Evolutionary conservation across 805 yeast species (phyloP).

Genomic region (Wickerhamiella sergipiensis): DNA sequence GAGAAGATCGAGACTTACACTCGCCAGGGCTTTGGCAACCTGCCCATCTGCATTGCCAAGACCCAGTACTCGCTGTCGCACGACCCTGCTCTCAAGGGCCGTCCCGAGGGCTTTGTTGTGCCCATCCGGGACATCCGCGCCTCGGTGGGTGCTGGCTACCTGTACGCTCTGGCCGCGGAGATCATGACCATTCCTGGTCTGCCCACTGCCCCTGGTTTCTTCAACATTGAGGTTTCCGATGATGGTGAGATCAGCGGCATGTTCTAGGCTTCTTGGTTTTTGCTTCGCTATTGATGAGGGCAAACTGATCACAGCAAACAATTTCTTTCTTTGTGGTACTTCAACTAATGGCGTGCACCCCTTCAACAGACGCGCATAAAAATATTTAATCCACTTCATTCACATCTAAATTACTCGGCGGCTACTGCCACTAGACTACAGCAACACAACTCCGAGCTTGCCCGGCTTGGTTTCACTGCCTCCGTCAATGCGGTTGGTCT

Average conservation of each 20-base stretch:
- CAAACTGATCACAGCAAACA: too few species aligned
- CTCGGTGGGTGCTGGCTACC: constrained; percentile 91
- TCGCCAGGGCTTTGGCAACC: constrained; percentile 73
- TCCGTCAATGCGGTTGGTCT: constrained; percentile 65
- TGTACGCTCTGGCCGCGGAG: constrained; percentile 93
- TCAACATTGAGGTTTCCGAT: constrained; percentile 85
- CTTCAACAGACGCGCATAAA: not conserved
- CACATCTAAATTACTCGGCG: too few species aligned
- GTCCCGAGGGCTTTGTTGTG: constrained; percentile 83
- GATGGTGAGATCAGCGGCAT: constrained; percentile 91
- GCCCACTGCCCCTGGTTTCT: constrained; percentile 90
- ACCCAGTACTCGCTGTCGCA: constrained; percentile 94
- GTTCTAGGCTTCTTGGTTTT: constrained; percentile 31
- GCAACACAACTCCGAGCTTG: constrained; percentile 83
- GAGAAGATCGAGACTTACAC: constrained; percentile 71
- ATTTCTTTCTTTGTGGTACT: not conserved
- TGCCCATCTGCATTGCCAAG: constrained; percentile 95
- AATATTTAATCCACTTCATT: not conserved
- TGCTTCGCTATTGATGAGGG: not conserved
- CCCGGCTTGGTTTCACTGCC: constrained; percentile 61
- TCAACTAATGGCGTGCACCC: not conserved
- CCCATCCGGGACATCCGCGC: constrained; percentile 92
- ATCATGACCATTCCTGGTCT: constrained; percentile 96
- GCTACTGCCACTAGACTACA: constrained; percentile 26
- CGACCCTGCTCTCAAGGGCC: constrained; percentile 87